Evolutionary conservation across 768 basidiomycete species (phyloP), one percentile per base, ranked within the genome.

Genomic region (Tephrocybe sp.): DNA sequence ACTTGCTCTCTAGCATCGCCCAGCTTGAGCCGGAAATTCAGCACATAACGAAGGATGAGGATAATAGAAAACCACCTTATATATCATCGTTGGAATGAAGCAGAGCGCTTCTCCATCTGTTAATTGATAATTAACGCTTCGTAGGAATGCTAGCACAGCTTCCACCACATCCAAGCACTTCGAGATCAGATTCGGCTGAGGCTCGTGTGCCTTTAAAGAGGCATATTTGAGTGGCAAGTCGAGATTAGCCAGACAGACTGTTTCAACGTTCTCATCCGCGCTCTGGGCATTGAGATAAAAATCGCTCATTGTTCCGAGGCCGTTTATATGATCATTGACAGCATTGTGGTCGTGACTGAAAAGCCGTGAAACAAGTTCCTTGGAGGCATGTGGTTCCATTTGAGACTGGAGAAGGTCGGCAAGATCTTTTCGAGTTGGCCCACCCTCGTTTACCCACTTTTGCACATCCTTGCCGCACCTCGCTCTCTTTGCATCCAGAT

Each of bases 271-370:
- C 36, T 87, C 80, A 24, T 82, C 80, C 16, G 77, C 79, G 18
- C 73, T 71, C 22, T 79, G 72, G 15, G 81, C 77, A 42, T 70
- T 71, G 42, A 79, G 65, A 66, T 84, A 94, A 61, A 91, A 86
- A 1, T 94, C 91, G 45, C 83, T 78, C 18, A 98, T 74, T 42
- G 71, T 75, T 5, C 78, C 72, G 45, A 98, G 67, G 5, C 89
- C 95, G n/a, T 74, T 72, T 45, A 95, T 77, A 60, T 89, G 85
- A 64, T 98, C 97, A 58, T 92, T 94, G 55, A 97, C 86, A 5
- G 94, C 91, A 56, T 88, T 91, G 65, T 97, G 97, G 59, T 97
- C 97, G 52, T 88, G 90, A 61, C 95, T 97, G 72, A 97, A 99
- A 23, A 99, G 74, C 23, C 81, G 81, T 4, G 79, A 67, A 11